Conservation (phyloP, 805 yeast species). For the Pichia scutulata region DNA sequence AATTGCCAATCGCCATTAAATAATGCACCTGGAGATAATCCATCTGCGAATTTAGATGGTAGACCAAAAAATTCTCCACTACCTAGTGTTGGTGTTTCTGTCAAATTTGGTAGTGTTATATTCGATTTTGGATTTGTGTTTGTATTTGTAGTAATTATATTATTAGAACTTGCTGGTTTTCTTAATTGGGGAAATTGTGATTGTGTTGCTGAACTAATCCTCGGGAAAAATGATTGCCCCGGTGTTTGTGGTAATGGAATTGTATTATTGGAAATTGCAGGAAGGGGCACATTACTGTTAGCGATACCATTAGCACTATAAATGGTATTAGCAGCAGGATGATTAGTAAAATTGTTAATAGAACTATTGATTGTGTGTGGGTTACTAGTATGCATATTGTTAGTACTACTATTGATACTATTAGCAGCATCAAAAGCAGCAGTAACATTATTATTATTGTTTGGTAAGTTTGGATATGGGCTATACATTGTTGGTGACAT, state of each 20-base stretch:
- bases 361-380: not conserved
- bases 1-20: constrained; percentile 53
- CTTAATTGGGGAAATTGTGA: not conserved
- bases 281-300: not conserved
- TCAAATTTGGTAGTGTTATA: not conserved
- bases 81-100: not conserved
- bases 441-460: not conserved
- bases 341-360: not conserved
- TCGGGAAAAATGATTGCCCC: not conserved
- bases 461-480: not conserved
- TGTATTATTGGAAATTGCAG: not conserved
- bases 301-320: not conserved
- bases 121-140: not conserved
- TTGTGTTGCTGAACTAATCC: not conserved
- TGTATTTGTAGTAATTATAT: not conserved
- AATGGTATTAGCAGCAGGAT: not conserved
- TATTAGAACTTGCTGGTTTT: not conserved
- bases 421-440: not conserved
- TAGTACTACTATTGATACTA: not conserved
- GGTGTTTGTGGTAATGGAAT: not conserved
- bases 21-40: constrained; percentile 76
- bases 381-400: not conserved
- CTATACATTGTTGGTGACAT: constrained; percentile 27
- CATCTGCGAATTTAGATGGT: constrained; percentile 68
- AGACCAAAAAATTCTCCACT: constrained; percentile 35